phyloP scores from a whole-genome alignment of 2,329 filamentous ascomycete genomes.

The Alternaria brassicae region DNA sequence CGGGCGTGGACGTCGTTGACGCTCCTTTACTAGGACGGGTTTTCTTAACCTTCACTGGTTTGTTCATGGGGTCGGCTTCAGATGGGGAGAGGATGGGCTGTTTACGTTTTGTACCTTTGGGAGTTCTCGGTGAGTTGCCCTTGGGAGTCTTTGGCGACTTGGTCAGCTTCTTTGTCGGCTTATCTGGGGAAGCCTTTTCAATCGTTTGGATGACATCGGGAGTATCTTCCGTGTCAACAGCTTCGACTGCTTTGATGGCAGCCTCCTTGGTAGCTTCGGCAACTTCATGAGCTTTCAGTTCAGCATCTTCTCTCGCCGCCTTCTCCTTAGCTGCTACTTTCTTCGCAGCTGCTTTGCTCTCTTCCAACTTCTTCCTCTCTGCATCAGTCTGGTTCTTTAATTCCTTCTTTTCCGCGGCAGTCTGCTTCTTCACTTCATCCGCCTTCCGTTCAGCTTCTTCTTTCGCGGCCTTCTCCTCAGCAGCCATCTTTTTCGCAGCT shows the following conservation, averaged over 20 bases:
- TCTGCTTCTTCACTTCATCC: background rate
- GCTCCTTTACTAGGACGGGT: background rate
- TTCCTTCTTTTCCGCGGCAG: background rate
- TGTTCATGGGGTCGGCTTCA: background rate
- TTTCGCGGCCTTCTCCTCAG: background rate
- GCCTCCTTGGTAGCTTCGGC: background rate
- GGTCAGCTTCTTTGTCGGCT: background rate
- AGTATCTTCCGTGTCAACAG: background rate
- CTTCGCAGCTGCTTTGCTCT: background rate
- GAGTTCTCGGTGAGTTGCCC: background rate
- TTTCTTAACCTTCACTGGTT: background rate
- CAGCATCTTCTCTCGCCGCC: background rate
- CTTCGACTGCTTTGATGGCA: background rate
- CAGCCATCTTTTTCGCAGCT: background rate
- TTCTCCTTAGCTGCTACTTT: background rate
- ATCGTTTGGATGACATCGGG: background rate
- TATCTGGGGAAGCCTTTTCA: background rate
- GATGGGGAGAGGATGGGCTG: background rate
- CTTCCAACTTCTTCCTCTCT: background rate
- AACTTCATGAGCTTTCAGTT: background rate
- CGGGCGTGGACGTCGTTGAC: background rate
- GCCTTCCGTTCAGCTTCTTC: background rate
- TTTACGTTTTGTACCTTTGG: background rate
- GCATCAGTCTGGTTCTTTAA: background rate
- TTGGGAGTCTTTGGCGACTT: background rate